phyloP scores from a whole-genome alignment of 2,329 filamentous ascomycete species.

The Fusarium torreyae region DNA sequence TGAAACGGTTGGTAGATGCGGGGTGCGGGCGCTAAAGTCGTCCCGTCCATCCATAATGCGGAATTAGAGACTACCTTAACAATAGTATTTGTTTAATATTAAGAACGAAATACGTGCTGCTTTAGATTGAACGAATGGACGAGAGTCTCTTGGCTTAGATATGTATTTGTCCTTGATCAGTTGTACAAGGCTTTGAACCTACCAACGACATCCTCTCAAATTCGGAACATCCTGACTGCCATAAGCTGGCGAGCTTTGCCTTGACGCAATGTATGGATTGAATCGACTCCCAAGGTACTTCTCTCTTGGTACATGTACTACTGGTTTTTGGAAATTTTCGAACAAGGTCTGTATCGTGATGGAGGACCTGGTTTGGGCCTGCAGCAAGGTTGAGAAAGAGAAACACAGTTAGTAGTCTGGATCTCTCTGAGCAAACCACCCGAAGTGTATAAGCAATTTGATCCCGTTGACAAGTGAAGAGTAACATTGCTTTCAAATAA shows the following conservation, averaged over 20 bases:
- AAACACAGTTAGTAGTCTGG: no score
- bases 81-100: background rate
- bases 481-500: no score
- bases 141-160: background rate
- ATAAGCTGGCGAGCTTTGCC: background rate
- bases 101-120: background rate
- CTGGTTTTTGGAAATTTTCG: background rate
- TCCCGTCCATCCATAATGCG: background rate
- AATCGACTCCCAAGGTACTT: slow-evolving; percentile 1
- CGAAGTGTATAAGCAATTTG: no score
- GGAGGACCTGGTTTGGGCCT: slow-evolving; percentile 1
- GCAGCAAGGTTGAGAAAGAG: background rate
- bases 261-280: slow-evolving; percentile 8
- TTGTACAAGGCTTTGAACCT: background rate
- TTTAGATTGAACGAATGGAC: background rate
- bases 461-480: no score
- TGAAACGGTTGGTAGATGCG: slow-evolving; percentile 24
- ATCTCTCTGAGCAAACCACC: no score
- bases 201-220: slow-evolving; percentile 5
- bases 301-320: background rate
- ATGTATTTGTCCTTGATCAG: background rate
- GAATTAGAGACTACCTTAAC: no score
- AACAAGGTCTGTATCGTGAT: background rate
- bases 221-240: background rate
- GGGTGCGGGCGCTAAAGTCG: slow-evolving; percentile 35